phyloP scores from a whole-genome alignment of 441 rosid species.

The Hura crepitans region DNA sequence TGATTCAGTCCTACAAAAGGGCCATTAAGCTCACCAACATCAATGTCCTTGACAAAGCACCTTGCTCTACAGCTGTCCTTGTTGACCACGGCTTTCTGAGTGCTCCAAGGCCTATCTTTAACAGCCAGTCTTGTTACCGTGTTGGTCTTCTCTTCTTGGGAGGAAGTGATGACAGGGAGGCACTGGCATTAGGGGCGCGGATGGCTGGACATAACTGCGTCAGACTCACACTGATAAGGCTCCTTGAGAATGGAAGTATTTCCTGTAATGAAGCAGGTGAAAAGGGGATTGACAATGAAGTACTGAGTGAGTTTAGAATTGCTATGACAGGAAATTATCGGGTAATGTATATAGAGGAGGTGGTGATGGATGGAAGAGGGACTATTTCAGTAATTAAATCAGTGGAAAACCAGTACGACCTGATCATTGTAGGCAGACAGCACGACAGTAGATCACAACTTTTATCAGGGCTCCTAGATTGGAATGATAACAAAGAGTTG shows the following conservation, averaged over 20 bases:
- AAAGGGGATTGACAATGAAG: conserved; percentile 20
- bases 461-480: conserved; percentile 21
- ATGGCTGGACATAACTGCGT: conserved; percentile 25
- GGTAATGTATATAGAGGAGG: conserved; percentile 34
- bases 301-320: conserved; percentile 27
- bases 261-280: conserved; percentile 9
- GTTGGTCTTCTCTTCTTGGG: conserved; percentile 36
- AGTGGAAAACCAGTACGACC: conserved; percentile 29
- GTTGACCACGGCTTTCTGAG: conserved; percentile 23
- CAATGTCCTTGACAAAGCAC: conserved; percentile 23
- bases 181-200: conserved; percentile 29
- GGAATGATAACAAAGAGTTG: conserved; percentile 25
- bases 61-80: conserved; percentile 31
- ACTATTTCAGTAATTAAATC: conserved; percentile 22
- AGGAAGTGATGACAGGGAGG: conserved; percentile 47
- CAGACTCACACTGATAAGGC: conserved; percentile 29
- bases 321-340: conserved; percentile 17
- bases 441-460: conserved; percentile 21
- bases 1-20: conserved; percentile 17
- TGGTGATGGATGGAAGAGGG: conserved; percentile 25
- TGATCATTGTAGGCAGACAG: conserved; percentile 26
- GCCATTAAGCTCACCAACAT: conserved; percentile 23
- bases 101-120: conserved; percentile 19
- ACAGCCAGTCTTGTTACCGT: conserved; percentile 6
- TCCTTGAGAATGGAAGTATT: conserved; percentile 19